A percentile compares a stretch with the other conserved stretches of the same genome.
Conservation (phyloP, 1,284 basidiomycete genomes). For the Pascua sp. region DNA sequence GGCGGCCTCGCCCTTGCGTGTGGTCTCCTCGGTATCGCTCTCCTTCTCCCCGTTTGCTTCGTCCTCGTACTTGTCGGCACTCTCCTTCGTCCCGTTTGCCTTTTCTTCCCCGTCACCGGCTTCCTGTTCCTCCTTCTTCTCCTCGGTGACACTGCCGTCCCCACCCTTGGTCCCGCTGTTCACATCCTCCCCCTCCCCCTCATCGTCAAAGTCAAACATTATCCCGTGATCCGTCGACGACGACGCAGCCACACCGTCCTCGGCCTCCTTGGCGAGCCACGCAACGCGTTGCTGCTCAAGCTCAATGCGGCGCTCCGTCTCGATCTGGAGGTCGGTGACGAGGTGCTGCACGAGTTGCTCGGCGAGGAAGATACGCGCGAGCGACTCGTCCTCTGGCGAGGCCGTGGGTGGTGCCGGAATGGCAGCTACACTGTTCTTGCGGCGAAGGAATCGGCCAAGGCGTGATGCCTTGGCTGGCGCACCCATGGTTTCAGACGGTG, state of each 20-base stretch:
- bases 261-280: constrained; percentile 45
- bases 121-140: background rate
- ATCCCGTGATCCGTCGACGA: constrained; percentile 2
- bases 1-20: too few relatives aligned
- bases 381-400: constrained; percentile 27
- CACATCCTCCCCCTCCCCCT: constrained; percentile 1
- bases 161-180: constrained; percentile 4
- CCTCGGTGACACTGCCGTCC: background rate
- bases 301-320: constrained; percentile 60
- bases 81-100: constrained; percentile 13
- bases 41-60: constrained; percentile 2
- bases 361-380: constrained; percentile 61
- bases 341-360: constrained; percentile 61
- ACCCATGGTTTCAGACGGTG: constrained; percentile 36
- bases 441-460: constrained; percentile 5
- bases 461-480: background rate
- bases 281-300: constrained; percentile 53
- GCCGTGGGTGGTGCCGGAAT: background rate
- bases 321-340: constrained; percentile 62
- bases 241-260: constrained; percentile 21
- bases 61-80: background rate
- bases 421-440: background rate
- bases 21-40: background rate
- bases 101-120: background rate
- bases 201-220: constrained; percentile 20